Evolutionary conservation across 2,329 filamentous ascomycete genomes (phyloP).

Genomic region (Trichoderma sp.): DNA sequence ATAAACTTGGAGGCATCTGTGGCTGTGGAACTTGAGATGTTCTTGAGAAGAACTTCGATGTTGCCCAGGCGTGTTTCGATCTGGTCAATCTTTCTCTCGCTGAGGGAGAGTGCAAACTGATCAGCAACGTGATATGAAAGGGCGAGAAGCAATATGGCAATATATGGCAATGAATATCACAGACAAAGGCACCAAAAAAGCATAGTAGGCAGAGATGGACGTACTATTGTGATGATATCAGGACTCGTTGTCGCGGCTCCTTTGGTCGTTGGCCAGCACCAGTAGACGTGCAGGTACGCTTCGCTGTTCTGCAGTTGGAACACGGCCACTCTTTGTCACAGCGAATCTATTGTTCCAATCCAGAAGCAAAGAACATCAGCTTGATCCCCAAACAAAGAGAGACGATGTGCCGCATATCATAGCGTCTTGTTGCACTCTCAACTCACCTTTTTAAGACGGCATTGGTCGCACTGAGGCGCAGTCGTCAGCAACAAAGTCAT

Average conservation of each 20-base stretch:
- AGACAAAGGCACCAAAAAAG: too few relatives aligned
- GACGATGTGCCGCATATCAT: background rate
- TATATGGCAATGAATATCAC: too few relatives aligned
- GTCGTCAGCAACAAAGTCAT: background rate
- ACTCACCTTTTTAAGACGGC: conserved; percentile 45
- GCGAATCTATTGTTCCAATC: conserved; percentile 49
- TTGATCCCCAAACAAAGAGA: background rate
- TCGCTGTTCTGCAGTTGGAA: conserved; percentile 58
- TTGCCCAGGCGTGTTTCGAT: conserved; percentile 48
- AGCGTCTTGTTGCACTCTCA: background rate
- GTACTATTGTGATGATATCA: conserved; percentile 64
- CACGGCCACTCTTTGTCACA: conserved; percentile 62
- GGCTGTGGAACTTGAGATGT: conserved; percentile 37
- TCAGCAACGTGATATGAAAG: background rate
- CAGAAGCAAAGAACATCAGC: too few relatives aligned
- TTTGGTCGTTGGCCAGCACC: conserved; percentile 57
- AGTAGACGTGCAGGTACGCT: conserved; percentile 56
- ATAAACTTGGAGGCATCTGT: conserved; percentile 29
- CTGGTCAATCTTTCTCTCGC: conserved; percentile 56
- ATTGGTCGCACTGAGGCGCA: conserved; percentile 48
- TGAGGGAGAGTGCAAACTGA: conserved; percentile 29
- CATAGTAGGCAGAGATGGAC: conserved; percentile 31
- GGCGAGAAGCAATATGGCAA: too few relatives aligned
- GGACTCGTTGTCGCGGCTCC: conserved; percentile 56
- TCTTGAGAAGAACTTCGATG: conserved; percentile 48